A percentile compares a stretch with the other conserved stretches of the same genome.
Conservation (phyloP, 2,329 filamentous ascomycete genomes). For the Hymenoscyphus fraxineus region DNA sequence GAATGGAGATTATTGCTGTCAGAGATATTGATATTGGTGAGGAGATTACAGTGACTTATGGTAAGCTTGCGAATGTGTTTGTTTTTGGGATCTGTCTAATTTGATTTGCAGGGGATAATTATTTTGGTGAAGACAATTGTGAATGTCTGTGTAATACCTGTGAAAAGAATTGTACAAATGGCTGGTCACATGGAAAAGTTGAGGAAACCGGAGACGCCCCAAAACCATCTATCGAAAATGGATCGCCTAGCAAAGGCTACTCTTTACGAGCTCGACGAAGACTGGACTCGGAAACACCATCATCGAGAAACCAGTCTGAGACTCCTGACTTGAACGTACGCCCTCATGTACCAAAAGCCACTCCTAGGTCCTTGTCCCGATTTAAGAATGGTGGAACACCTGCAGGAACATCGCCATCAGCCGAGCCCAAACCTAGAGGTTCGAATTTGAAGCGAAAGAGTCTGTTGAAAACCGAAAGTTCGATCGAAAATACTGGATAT, state of each 20-base stretch:
- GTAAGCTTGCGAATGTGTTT: slow-evolving; percentile 15
- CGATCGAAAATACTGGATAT: not conserved
- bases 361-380: slow-evolving; percentile 26
- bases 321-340: slow-evolving; percentile 47
- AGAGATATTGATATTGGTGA: slow-evolving; percentile 81
- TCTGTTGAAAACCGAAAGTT: slow-evolving; percentile 6
- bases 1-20: slow-evolving; percentile 85
- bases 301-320: slow-evolving; percentile 55
- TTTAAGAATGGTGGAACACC: slow-evolving; percentile 26
- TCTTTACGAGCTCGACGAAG: slow-evolving; percentile 50
- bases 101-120: slow-evolving; percentile 62
- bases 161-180: slow-evolving; percentile 70
- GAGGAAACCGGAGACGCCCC: slow-evolving; percentile 33
- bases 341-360: slow-evolving; percentile 30
- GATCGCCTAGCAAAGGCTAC: slow-evolving; percentile 38
- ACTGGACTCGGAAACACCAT: slow-evolving; percentile 45
- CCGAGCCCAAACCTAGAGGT: slow-evolving; percentile 14
- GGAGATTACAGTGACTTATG: slow-evolving; percentile 95
- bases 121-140: slow-evolving; percentile 92
- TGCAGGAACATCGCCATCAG: slow-evolving; percentile 22
- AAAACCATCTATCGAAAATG: slow-evolving; percentile 32
- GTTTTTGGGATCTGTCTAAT: not conserved
- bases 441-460: slow-evolving; percentile 26
- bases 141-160: slow-evolving; percentile 91
- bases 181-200: slow-evolving; percentile 63